A percentile compares a stretch with the other conserved stretches of the same genome.
Evolutionary conservation across 257 asterid genomes (phyloP).

Genomic region (Ilex aquifolium): DNA sequence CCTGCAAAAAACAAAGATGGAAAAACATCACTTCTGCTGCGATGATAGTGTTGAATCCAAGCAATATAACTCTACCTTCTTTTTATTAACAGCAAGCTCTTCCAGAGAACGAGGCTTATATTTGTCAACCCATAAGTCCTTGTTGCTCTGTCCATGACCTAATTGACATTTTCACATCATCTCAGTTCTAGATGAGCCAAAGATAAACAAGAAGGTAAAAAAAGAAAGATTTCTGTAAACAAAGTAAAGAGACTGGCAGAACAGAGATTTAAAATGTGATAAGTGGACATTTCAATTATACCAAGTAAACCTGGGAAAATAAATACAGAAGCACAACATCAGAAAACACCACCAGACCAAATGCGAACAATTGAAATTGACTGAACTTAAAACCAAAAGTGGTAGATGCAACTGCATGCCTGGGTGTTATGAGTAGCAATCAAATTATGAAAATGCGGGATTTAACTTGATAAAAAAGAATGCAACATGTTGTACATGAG

Average conservation of each 20-base stretch:
- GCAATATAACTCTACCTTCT: conserved; percentile 48
- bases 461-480: no score
- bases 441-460: no score
- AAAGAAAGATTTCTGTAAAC: neutral
- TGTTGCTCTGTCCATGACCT: conserved; percentile 39
- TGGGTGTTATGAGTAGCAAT: no score
- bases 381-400: no score
- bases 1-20: conserved; percentile 35
- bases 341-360: neutral
- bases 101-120: conserved; percentile 63
- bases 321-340: neutral
- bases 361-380: neutral
- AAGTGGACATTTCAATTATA: neutral
- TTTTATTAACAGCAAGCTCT: conserved; percentile 89
- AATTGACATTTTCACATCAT: conserved; percentile 11
- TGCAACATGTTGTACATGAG: no score
- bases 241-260: neutral
- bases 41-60: neutral
- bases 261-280: no score
- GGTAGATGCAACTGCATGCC: no score
- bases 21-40: neutral
- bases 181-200: neutral
- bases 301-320: neutral
- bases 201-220: neutral
- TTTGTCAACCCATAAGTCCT: conserved; percentile 70